These are phyloP conservation scores for Apophysomyces trapeziformis DNA, from an alignment of 371 early-diverging fungal species.

Conservation along the genomic window DNA sequence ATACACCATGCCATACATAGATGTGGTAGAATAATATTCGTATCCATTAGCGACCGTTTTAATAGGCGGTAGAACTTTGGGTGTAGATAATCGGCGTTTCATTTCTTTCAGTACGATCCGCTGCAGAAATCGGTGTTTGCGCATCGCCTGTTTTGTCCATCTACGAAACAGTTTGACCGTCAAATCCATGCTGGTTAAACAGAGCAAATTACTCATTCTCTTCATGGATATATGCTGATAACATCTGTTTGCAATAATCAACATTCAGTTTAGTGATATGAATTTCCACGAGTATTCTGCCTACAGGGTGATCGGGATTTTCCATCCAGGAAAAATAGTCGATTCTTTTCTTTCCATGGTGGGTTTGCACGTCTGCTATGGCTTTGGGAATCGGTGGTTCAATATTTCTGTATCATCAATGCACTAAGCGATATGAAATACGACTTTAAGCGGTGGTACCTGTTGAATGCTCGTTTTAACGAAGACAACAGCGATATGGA, in stretches of 20 bases:
- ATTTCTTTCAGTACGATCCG: slow-evolving; percentile 55
- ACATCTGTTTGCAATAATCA: slow-evolving; percentile 30
- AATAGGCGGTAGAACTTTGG: slow-evolving; percentile 51
- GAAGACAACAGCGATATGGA: slow-evolving; percentile 10
- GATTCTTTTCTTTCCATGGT: slow-evolving; percentile 51
- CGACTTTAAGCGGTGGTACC: not conserved
- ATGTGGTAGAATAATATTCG: slow-evolving; percentile 67
- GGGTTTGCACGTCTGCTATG: slow-evolving; percentile 39
- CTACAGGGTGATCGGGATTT: slow-evolving; percentile 55
- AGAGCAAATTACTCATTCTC: slow-evolving; percentile 57
- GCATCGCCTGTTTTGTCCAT: slow-evolving; percentile 34
- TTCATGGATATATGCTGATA: slow-evolving; percentile 54
- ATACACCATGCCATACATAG: slow-evolving; percentile 61
- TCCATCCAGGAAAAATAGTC: slow-evolving; percentile 68
- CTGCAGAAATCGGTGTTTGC: slow-evolving; percentile 37
- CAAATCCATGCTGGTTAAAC: not conserved
- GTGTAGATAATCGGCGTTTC: slow-evolving; percentile 55
- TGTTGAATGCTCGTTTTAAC: slow-evolving; percentile 10
- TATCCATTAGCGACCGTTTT: slow-evolving; percentile 60
- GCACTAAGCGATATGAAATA: not conserved
- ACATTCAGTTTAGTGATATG: not conserved
- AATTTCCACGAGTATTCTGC: not conserved
- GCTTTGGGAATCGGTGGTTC: slow-evolving; percentile 46
- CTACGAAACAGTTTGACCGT: slow-evolving; percentile 16
- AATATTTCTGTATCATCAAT: slow-evolving; percentile 19